Evolutionary conservation across 2,329 filamentous ascomycete species (phyloP), one percentile per base, ranked within the genome.

Genomic region (Arthrobotrys megalospora): DNA sequence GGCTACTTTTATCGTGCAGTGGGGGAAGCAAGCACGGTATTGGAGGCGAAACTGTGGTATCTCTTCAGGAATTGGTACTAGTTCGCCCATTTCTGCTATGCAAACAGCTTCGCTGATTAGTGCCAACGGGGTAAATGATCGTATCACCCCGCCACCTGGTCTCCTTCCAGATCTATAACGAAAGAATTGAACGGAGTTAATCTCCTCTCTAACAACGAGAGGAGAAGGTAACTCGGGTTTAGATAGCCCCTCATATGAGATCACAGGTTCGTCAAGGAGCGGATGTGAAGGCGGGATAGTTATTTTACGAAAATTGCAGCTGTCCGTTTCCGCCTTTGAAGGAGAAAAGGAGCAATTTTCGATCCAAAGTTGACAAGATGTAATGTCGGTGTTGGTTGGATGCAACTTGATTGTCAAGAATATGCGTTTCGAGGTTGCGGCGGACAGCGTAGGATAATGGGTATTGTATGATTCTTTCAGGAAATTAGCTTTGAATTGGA

Each of bases 221-320:
- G 47, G 19, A 21, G 19, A 6, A 4, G 48, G 24, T 2, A 19
- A 12, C 12, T 19, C 48, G 4, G 48, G 11, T 3, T 52, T 14
- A 12, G 41, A n/a, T 32, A 52, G 12, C 3, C 48, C 48, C 14
- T 52, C 48, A 11, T 52, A 52, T 14, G 48, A 52, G n/a, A 52
- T 3, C 8, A 52, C 48, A 1, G 48, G 6, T n/a, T 52, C 48
- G 11, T 52, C 10, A 2, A 52, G 24, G 12, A 52, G 48, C 14
- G 21, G 48, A 11, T 52, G 48, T 1, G 2, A 32, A 12, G 21
- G 3, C 7, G 48, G 48, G 3, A 52, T 52, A 6, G 1, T 7
- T 32, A 52, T 32, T 32, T 52, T 52, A n/a, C 24, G 48, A 11
- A 52, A 52, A 32, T 32, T 11, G 7, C 21, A 3, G 12, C 48